Conservation (phyloP, 1,284 basidiomycete species). For the Fomitopsis palustris region DNA sequence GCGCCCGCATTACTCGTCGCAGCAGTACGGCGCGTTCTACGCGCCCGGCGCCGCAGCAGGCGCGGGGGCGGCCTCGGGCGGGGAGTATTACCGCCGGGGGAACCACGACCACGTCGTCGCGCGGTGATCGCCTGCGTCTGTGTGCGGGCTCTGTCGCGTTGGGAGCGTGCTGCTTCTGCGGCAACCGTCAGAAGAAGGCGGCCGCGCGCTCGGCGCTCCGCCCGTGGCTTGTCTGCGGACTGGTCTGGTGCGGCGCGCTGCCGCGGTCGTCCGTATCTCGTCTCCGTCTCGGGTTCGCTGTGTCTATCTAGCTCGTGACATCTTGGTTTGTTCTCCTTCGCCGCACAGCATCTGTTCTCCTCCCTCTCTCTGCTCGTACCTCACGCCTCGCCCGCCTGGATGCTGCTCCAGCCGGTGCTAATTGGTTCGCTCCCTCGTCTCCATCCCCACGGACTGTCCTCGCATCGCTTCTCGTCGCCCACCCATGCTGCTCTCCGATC, state of each 20-base stretch:
- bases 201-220: not conserved
- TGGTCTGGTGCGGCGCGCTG: not conserved
- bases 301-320: not conserved
- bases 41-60: not conserved
- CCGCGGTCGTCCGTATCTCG: not conserved
- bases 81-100: not conserved
- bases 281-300: not conserved
- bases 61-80: not conserved
- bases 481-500: not conserved
- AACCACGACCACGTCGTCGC: not conserved
- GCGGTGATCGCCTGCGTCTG: not conserved
- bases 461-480: not conserved
- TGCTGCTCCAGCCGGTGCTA: not conserved
- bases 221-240: not conserved
- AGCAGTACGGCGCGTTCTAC: slow-evolving; percentile 7
- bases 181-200: not conserved
- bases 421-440: too few relatives aligned
- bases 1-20: slow-evolving; percentile 9
- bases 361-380: not conserved
- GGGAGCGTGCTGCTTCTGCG: not conserved
- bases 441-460: too few relatives aligned
- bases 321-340: not conserved
- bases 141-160: not conserved
- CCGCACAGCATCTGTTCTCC: not conserved
- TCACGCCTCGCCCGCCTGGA: not conserved